A percentile compares a stretch with the other conserved stretches of the same genome.
These are phyloP conservation scores for Lablab purpureus DNA, from an alignment of 306 rosid genomes.

Conservation along the genomic window DNA sequence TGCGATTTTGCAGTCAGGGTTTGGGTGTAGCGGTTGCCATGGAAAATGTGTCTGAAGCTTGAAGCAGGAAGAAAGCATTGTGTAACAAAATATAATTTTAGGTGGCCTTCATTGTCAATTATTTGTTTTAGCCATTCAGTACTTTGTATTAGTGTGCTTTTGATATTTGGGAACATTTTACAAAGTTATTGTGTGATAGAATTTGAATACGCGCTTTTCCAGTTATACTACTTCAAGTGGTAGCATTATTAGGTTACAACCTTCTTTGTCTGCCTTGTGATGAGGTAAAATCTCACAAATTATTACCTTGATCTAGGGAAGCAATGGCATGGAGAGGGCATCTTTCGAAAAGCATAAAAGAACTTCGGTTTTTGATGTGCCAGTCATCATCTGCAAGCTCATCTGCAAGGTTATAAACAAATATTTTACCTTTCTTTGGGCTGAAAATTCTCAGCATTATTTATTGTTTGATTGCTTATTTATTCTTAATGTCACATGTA, in stretches of 20 bases:
- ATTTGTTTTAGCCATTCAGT: slow-evolving; percentile 6
- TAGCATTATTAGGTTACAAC: not conserved
- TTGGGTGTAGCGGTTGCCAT: not conserved
- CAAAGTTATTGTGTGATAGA: not conserved
- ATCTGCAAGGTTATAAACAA: slow-evolving; percentile 67
- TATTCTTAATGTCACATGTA: not conserved
- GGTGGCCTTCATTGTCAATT: not conserved
- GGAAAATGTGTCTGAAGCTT: slow-evolving; percentile 32
- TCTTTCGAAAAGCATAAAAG: slow-evolving; percentile 78
- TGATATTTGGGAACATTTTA: slow-evolving; percentile 3
- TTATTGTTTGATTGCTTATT: slow-evolving; percentile 10
- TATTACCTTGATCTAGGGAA: slow-evolving; percentile 38
- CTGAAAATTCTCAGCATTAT: not conserved
- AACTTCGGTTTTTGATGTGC: slow-evolving; percentile 88
- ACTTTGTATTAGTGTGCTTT: not conserved
- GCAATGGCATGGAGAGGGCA: slow-evolving; percentile 92
- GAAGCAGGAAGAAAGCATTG: slow-evolving; percentile 50
- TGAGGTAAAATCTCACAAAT: slow-evolving; percentile 40
- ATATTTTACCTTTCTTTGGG: slow-evolving; percentile 23
- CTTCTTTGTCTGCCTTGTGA: slow-evolving; percentile 9
- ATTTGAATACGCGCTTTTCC: slow-evolving; percentile 15
- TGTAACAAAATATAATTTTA: not conserved
- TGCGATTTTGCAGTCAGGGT: slow-evolving; percentile 22
- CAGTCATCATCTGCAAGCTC: slow-evolving; percentile 93
- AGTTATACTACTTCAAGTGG: not conserved